These are phyloP conservation scores for Pseudocercospora musae DNA, from an alignment of 2,329 filamentous ascomycete species.

Conservation along the genomic window DNA sequence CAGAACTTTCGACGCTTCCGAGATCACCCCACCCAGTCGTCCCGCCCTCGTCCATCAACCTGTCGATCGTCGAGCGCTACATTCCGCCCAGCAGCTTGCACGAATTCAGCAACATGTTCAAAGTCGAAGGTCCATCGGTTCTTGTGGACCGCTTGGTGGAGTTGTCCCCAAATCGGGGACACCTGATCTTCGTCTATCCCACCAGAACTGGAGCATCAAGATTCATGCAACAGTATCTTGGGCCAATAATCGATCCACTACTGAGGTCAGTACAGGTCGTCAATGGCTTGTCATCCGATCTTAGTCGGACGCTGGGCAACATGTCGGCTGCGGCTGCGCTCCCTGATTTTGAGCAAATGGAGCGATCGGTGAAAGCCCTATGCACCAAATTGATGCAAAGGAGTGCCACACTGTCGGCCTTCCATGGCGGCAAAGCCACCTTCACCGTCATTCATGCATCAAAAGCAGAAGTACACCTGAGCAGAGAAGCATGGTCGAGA, in stretches of 20 bases:
- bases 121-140: constrained; percentile 52
- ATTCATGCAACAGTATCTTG: constrained; percentile 59
- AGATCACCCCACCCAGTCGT: constrained; percentile 57
- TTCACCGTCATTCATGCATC: constrained; percentile 49
- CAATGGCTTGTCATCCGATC: constrained; percentile 56
- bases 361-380: constrained; percentile 23
- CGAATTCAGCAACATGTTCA: constrained; percentile 60
- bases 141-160: constrained; percentile 60
- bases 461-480: constrained; percentile 50
- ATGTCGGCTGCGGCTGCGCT: constrained; percentile 54
- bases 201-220: constrained; percentile 56
- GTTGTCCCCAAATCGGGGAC: constrained; percentile 55
- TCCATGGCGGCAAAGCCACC: constrained; percentile 33
- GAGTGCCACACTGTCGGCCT: constrained; percentile 30
- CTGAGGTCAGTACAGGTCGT: constrained; percentile 58
- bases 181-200: constrained; percentile 62
- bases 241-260: constrained; percentile 59
- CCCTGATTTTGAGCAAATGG: constrained; percentile 49
- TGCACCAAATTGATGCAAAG: constrained; percentile 29
- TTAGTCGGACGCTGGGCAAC: constrained; percentile 53
- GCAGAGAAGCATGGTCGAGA: constrained; percentile 54
- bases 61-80: constrained; percentile 62
- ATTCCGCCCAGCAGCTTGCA: constrained; percentile 59
- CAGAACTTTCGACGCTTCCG: constrained; percentile 49
- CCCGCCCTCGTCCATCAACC: constrained; percentile 57